Evolutionary conservation across 2,329 filamentous ascomycete species (phyloP), one percentile per base, ranked within the genome.

Genomic region (Zymoseptoria crescenta): DNA sequence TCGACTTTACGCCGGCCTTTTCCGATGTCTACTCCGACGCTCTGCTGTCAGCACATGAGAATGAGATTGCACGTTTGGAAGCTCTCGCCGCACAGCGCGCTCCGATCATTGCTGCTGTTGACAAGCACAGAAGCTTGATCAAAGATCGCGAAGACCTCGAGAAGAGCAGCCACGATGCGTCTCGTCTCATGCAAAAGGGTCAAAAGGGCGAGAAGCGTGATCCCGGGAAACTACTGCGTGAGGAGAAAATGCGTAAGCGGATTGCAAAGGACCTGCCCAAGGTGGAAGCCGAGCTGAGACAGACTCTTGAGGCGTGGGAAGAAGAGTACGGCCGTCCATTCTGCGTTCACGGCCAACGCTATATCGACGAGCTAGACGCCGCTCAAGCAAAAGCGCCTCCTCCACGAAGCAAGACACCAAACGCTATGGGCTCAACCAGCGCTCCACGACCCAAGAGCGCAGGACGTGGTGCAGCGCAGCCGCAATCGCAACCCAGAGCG

Each of bases 211-310:
- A 97, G 77, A 90, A 87, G 74, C 89, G 95, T 63, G 94, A 99
- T 71, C 94, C 94, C 2, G 93, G 91, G 55, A 94, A 96, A 76
- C 81, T 99, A 16, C 80, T 99, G 56, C 84, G 94, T 29, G 94
- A 99, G 72, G 94, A 99, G 77, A 99, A 97, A 82, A 96, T 96
- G 90, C 86, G 94, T 61, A 99, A 99, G 83, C 84, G 92, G 59
- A 96, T 99, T 62, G 83, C 92, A 27, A 99, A 97, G 74, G 94
- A 99, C 71, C 79, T 99, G 29, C 94, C 94, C 58, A 97, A 96
- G 77, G 82, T 99, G 50, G 87, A 93, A 59, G 82, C 82, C 0
- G 91, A 97, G n/a, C 77, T 99, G 59, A 83, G 84, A 64, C 93
- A 87, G 72, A 81, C 83, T n/a, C 81, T 99, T 28, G 89, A 93